Conservation (phyloP, 345 rosid species). For the Eutrema japonicum region DNA sequence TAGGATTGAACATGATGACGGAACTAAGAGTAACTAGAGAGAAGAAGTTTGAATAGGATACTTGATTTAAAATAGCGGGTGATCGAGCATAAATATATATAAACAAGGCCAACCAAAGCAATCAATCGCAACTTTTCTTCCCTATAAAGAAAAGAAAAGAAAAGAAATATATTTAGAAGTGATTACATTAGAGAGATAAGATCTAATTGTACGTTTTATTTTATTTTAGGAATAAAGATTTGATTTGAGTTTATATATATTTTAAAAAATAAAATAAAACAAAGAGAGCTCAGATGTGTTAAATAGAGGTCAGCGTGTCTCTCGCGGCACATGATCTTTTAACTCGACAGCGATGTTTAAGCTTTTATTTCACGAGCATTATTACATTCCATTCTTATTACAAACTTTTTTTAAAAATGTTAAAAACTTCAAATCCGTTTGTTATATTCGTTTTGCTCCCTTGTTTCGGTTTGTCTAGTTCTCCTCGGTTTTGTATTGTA, state of each 20-base stretch:
- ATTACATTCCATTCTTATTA: conserved; percentile 18
- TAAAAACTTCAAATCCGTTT: conserved; percentile 24
- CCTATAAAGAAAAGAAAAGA: neutral
- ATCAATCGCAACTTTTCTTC: conserved; percentile 23
- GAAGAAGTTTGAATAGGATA: conserved; percentile 27
- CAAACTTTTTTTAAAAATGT: neutral
- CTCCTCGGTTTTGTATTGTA: neutral
- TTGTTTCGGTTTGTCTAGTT: conserved; percentile 16
- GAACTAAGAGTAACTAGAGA: conserved; percentile 30
- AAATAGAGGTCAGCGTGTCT: conserved; percentile 46
- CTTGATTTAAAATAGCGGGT: neutral
- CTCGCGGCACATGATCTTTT: conserved; percentile 46
- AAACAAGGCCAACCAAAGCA: conserved; percentile 34
- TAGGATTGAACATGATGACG: conserved; percentile 36
- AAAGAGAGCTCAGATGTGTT: conserved; percentile 42
- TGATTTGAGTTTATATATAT: conserved; percentile 25
- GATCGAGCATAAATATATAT: neutral
- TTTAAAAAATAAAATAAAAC: neutral
- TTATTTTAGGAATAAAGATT: conserved; percentile 9
- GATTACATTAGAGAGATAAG: conserved; percentile 16
- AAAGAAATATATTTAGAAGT: conserved; percentile 1
- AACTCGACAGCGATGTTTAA: conserved; percentile 46
- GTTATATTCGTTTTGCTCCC: conserved; percentile 33
- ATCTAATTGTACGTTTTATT: conserved; percentile 18
- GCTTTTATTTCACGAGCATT: conserved; percentile 41